Percentiles rank a stretch among this genome's conserved stretches.
Evolutionary conservation across 306 rosid genomes (phyloP).

Genomic region (Fagus crenata): DNA sequence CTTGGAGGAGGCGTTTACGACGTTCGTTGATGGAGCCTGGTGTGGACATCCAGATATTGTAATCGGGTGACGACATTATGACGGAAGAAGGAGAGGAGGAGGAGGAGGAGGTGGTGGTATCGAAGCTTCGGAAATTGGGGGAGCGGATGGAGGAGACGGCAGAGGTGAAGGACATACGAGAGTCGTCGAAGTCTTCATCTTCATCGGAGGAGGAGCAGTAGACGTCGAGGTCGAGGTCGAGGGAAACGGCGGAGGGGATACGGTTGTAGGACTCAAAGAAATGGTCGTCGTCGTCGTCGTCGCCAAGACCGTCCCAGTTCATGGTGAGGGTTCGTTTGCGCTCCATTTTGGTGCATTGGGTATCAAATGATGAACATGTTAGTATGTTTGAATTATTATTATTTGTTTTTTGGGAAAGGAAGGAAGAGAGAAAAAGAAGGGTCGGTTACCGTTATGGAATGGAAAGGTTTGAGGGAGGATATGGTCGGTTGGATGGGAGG

Average conservation of each 20-base stretch:
- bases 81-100: too few relatives aligned
- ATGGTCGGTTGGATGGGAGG: constrained; percentile 9
- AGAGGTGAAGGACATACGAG: constrained; percentile 64
- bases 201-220: constrained; percentile 35
- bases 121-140: constrained; percentile 11
- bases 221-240: constrained; percentile 37
- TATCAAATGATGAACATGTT: background rate
- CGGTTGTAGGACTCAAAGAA: constrained; percentile 57
- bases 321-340: constrained; percentile 48
- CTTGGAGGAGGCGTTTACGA: constrained; percentile 49
- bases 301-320: constrained; percentile 62
- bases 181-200: constrained; percentile 51
- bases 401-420: background rate
- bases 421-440: constrained; percentile 50
- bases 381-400: background rate
- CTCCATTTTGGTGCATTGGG: constrained; percentile 38
- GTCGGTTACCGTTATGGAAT: constrained; percentile 31
- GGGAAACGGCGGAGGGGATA: constrained; percentile 39
- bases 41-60: constrained; percentile 73
- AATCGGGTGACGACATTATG: constrained; percentile 28
- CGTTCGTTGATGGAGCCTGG: constrained; percentile 73
- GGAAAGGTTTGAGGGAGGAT: background rate
- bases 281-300: constrained; percentile 50
- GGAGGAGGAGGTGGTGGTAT: background rate
- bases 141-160: constrained; percentile 42